Base-by-base conservation (phyloP, 2,329 filamentous ascomycete genomes). In the Magnaporthiopsis incrustans region DNA sequence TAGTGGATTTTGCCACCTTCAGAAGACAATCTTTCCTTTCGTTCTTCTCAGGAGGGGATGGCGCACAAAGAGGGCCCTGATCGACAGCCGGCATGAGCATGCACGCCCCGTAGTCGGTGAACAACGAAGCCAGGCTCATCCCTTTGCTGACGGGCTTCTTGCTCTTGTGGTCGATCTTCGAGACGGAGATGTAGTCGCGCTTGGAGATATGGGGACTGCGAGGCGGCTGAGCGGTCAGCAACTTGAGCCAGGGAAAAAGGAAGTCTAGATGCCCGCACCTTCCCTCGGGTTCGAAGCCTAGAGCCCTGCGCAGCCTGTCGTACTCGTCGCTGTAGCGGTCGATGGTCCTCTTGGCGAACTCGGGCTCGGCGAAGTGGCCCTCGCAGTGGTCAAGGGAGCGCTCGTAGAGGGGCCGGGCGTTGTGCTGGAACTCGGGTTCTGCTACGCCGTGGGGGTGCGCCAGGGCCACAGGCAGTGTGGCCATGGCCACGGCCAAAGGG, bases 1-100 rank as follows among this genome's bases (percentile, higher is more conserved):
- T n/a, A 53, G 44, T 22, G 22, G 3, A 50, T 22, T 3, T 10
- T 2, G 2, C 44, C 22, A 10, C 7, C 44, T 8, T n/a, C 22
- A 18, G 6, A 53, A 18, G 3, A 14, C 11, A 30, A 35, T 10
- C n/a, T 5, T 22, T 32, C 6, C 59, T 38, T 4, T 2, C 7
- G 1, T 26, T 26, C 12, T 18, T 44, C 14, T 18, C 38, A 7
- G 38, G 26, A 22, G 4, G 44, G 26, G 22, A 25, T 56, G n/a
- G 66, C 72, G 62, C 69, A 72, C 73, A 82, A 68, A 81, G 79
- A 44, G 80, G 80, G 15, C 80, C 80, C 69, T 81, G 73, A 38
- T 79, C 81, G 44, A 79, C 78, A 62, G 79, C 76, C 1, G 78
- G 78, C 61, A 75, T 78, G 27, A 82, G 73, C 60, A 81, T 76